Evolutionary conservation across 1,284 basidiomycete genomes (phyloP).

Genomic region (Dichomitus squalens): DNA sequence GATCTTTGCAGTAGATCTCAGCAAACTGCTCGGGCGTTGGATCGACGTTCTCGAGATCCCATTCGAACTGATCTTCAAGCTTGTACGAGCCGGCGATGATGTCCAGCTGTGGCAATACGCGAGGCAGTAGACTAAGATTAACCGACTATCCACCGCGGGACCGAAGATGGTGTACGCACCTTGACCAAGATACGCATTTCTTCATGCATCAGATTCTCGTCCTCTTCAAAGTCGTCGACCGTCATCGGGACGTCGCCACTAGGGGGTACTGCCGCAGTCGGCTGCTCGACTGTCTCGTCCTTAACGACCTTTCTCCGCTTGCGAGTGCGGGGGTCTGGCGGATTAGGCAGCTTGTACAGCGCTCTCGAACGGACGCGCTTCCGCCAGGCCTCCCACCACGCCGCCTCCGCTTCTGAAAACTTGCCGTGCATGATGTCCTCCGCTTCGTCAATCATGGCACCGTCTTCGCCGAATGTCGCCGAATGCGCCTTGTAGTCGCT

Average conservation of each 20-base stretch:
- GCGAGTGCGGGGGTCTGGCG: conserved; percentile 30
- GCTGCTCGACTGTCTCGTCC: conserved; percentile 28
- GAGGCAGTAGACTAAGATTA: conserved; percentile 18
- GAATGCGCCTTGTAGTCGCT: conserved; percentile 77
- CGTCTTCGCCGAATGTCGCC: conserved; percentile 39
- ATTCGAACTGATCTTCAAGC: conserved; percentile 97
- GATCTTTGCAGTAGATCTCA: conserved; percentile 82
- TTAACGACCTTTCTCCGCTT: conserved; percentile 40
- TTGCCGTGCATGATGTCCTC: conserved; percentile 43
- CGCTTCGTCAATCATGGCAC: conserved; percentile 32
- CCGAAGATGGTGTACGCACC: conserved; percentile 38
- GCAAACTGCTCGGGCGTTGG: conserved; percentile 94
- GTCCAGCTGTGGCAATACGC: conserved; percentile 68
- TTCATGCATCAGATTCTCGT: conserved; percentile 64
- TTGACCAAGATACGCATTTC: conserved; percentile 93
- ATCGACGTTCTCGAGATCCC: conserved; percentile 85
- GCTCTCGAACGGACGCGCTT: conserved; percentile 47
- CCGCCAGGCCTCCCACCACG: conserved; percentile 78
- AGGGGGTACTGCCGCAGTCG: conserved; percentile 3
- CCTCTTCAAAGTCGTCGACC: conserved; percentile 42
- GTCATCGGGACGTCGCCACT: conserved; percentile 26
- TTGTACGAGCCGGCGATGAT: conserved; percentile 94
- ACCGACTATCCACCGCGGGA: conserved; percentile 3
- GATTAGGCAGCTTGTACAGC: conserved; percentile 28
- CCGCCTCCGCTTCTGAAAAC: conserved; percentile 52